A percentile compares a stretch with the other conserved stretches of the same genome.
phyloP scores from a whole-genome alignment of 1,284 basidiomycete genomes.

The Marasmius tenuissimus region DNA sequence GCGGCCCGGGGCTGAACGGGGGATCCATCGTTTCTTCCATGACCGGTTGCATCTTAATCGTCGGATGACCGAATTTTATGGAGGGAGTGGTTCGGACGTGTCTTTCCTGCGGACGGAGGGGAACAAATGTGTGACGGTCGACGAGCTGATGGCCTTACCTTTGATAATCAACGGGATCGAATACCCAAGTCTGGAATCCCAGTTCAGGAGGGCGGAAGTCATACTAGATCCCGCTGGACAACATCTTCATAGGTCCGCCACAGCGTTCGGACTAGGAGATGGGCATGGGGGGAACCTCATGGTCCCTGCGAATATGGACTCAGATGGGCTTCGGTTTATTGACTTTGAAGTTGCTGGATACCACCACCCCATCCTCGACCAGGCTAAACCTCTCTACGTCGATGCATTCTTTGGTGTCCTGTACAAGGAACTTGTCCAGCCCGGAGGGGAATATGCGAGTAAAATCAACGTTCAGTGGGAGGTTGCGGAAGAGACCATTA shows the following conservation, averaged over 20 bases:
- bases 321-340: neutral
- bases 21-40: neutral
- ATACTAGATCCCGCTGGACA: neutral
- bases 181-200: neutral
- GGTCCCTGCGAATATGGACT: neutral
- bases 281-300: neutral
- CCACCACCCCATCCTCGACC: neutral
- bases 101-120: neutral
- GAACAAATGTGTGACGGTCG: neutral
- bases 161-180: neutral
- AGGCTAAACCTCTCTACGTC: neutral
- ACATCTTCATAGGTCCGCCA: neutral
- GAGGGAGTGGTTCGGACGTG: neutral
- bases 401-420: neutral
- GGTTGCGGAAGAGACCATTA: neutral
- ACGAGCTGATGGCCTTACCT: neutral
- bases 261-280: neutral
- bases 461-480: neutral
- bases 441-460: neutral
- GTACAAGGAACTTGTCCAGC: neutral
- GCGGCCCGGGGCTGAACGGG: neutral
- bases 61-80: neutral
- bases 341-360: neutral
- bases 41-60: neutral
- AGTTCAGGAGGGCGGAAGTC: neutral